Evolutionary conservation across 768 basidiomycete species (phyloP).

Genomic region (Cystofilobasidium macerans): DNA sequence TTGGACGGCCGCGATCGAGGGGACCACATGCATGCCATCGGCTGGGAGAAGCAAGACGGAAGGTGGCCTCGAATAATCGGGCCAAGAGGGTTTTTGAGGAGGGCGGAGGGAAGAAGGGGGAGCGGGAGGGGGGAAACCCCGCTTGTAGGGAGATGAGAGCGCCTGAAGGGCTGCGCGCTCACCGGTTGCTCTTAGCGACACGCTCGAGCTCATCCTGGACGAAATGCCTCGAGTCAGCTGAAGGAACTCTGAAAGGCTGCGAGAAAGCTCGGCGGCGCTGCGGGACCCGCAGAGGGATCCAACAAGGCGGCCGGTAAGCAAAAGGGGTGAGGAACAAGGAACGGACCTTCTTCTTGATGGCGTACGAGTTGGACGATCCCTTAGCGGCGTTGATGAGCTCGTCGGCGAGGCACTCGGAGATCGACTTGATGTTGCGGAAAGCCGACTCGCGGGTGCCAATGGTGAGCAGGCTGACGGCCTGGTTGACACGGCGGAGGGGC

Average conservation of each 20-base stretch:
- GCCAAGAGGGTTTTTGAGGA: too few relatives aligned
- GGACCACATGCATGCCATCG: not conserved
- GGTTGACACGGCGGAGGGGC: constrained; percentile 94
- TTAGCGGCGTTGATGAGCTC: constrained; percentile 99
- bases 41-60: too few relatives aligned
- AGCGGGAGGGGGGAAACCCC: too few relatives aligned
- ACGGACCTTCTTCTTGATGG: constrained; percentile 93
- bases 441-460: constrained; percentile 99
- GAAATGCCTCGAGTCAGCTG: not conserved
- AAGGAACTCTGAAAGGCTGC: too few relatives aligned
- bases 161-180: not conserved
- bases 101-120: too few relatives aligned
- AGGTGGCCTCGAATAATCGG: too few relatives aligned
- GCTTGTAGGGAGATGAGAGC: too few relatives aligned
- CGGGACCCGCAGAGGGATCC: too few relatives aligned
- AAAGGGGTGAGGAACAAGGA: not conserved
- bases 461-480: constrained; percentile 88
- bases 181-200: not conserved
- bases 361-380: constrained; percentile 99
- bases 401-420: constrained; percentile 97
- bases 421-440: constrained; percentile 99
- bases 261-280: too few relatives aligned
- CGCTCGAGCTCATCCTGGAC: constrained; percentile 65
- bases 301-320: not conserved
- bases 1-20: not conserved